Evolutionary conservation across 257 asterid genomes (phyloP).

Genomic region (Solanum pimpinellifolium): DNA sequence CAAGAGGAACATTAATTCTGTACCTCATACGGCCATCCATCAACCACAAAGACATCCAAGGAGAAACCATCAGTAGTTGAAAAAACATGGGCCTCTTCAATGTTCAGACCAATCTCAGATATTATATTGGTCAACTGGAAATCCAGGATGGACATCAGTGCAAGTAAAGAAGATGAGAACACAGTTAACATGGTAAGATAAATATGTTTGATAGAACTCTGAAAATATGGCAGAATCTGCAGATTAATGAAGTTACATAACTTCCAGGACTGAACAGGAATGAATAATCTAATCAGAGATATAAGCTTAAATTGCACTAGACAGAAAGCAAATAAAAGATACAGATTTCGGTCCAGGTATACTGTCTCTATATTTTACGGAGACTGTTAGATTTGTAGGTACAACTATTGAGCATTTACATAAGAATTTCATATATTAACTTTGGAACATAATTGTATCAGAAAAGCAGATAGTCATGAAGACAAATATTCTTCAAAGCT

Average conservation of each 20-base stretch:
- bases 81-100: constrained; percentile 51
- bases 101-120: constrained; percentile 43
- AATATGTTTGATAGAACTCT: background rate
- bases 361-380: background rate
- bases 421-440: background rate
- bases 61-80: constrained; percentile 50
- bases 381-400: background rate
- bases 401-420: background rate
- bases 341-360: background rate
- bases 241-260: background rate
- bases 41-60: constrained; percentile 41
- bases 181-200: background rate
- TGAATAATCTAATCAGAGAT: background rate
- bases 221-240: background rate
- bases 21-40: constrained; percentile 50
- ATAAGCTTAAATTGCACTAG: background rate
- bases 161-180: background rate
- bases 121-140: constrained; percentile 36
- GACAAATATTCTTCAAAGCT: background rate
- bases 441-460: background rate
- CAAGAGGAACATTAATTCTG: background rate
- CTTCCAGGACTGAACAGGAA: background rate
- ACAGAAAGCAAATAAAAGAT: background rate
- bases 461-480: background rate
- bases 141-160: background rate